Conservation (phyloP, 371 early-diverging fungal genomes). For the Haplosporangium sp. region DNA sequence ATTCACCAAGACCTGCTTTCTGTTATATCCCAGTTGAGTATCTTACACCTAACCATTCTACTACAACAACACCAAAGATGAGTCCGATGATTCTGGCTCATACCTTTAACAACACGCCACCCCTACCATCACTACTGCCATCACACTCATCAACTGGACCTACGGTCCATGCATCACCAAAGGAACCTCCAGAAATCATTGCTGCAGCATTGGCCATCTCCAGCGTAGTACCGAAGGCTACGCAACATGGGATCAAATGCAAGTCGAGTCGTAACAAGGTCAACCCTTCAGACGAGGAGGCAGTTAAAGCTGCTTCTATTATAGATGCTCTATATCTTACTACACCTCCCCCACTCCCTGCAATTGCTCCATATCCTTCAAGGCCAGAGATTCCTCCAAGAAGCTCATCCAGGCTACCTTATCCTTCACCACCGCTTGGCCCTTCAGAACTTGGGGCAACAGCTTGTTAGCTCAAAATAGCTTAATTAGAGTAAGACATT, state of each 20-base stretch:
- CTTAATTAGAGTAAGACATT: too few relatives aligned
- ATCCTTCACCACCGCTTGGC: not conserved
- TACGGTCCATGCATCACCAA: not conserved
- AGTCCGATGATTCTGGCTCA: conserved; percentile 16
- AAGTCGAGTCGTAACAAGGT: not conserved
- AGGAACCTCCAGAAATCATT: not conserved
- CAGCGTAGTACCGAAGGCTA: not conserved
- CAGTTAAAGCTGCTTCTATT: not conserved
- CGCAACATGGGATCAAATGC: not conserved
- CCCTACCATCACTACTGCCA: not conserved
- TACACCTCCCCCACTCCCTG: not conserved
- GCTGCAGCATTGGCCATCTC: not conserved
- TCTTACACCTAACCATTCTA: conserved; percentile 16
- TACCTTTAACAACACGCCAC: not conserved
- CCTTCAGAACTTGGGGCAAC: not conserved
- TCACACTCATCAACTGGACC: not conserved
- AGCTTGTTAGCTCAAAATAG: too few relatives aligned
- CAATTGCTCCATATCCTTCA: too few relatives aligned
- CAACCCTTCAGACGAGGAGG: not conserved
- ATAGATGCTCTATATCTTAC: not conserved
- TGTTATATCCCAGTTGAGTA: conserved; percentile 23
- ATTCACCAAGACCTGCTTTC: conserved; percentile 17
- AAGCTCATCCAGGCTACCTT: too few relatives aligned
- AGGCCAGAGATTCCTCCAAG: too few relatives aligned
- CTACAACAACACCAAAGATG: conserved; percentile 14